Evolutionary conservation across 345 rosid species (phyloP), one percentile per base, ranked within the genome.

Genomic region (Populus ilicifolia): DNA sequence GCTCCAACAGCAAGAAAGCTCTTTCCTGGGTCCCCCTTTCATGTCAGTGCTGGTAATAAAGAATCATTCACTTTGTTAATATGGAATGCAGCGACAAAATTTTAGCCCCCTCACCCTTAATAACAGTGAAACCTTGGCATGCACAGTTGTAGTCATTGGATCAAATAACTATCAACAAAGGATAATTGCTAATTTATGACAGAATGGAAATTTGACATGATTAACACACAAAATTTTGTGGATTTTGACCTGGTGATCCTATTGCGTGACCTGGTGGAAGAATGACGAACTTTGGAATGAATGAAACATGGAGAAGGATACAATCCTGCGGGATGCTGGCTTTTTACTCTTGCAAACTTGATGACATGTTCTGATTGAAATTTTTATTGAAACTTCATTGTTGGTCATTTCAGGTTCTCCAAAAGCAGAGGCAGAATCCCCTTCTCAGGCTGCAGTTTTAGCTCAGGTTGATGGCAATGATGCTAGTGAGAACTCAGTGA

Each of bases 1-100:
- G 82, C 83, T 73, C 89, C 89, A 50, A 25, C 69, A 36, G 83
- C 75, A 73, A 80, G 85, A 82, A 89, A 77, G 72, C 88, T 90
- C 80, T 90, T 89, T 80, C 48, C 89, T 23, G 85, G 79, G n/a
- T 83, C 86, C 78, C 85, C 89, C 74, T 8, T 69, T 75, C 79
- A 83, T 71, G 86, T 80, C 64, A 61, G 65, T 69, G 27, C 80
- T 77, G 85, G 89, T 87, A 87, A 77, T 69, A 43, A 68, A 81
- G 27, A 74, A 77, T 78, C 75, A 75, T 46, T 67, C 56, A 25
- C 62, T 75, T 74, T 36, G 39, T 50, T 41, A 17, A 39, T 17
- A 12, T 65, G 54, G 39, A 36, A 2, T 25, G 29, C 23, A 44
- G 6, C 48, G 7, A 61, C 25, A 59, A 61, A 25, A 39, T 69